Conservation (phyloP, 306 rosid species). For the Cercis canadensis region DNA sequence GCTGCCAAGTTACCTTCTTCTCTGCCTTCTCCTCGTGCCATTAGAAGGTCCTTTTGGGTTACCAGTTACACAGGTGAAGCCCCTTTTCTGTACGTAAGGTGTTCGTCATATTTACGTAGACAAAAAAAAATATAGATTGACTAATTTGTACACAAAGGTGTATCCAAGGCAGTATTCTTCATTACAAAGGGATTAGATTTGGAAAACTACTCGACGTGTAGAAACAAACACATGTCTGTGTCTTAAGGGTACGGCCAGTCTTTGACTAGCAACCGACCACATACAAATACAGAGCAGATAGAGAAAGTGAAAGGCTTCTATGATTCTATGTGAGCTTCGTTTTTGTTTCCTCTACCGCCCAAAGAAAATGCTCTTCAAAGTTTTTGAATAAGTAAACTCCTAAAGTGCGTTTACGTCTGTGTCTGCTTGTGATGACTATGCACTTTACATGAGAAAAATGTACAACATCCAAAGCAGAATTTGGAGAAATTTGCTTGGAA, state of each 20-base stretch:
- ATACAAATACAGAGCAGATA: neutral
- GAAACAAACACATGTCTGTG: constrained; percentile 25
- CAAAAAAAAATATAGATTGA: neutral
- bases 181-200: constrained; percentile 14
- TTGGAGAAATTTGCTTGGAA: neutral
- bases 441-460: constrained; percentile 9
- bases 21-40: constrained; percentile 10
- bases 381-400: constrained; percentile 61
- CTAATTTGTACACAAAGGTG: neutral
- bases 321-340: constrained; percentile 31
- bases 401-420: constrained; percentile 33
- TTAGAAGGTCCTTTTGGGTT: constrained; percentile 23
- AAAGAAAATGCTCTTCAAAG: constrained; percentile 64
- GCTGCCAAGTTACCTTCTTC: too few species aligned
- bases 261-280: constrained; percentile 52
- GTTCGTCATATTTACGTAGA: constrained; percentile 53
- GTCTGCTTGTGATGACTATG: neutral
- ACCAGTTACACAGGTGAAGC: constrained; percentile 11
- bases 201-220: constrained; percentile 27
- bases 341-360: constrained; percentile 77
- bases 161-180: neutral
- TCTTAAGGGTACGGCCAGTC: constrained; percentile 18
- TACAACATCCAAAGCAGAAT: constrained; percentile 1
- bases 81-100: constrained; percentile 45
- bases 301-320: neutral